These are phyloP conservation scores for Didymellaceae sp. DNA, from an alignment of 2,329 filamentous ascomycete species.

Conservation along the genomic window DNA sequence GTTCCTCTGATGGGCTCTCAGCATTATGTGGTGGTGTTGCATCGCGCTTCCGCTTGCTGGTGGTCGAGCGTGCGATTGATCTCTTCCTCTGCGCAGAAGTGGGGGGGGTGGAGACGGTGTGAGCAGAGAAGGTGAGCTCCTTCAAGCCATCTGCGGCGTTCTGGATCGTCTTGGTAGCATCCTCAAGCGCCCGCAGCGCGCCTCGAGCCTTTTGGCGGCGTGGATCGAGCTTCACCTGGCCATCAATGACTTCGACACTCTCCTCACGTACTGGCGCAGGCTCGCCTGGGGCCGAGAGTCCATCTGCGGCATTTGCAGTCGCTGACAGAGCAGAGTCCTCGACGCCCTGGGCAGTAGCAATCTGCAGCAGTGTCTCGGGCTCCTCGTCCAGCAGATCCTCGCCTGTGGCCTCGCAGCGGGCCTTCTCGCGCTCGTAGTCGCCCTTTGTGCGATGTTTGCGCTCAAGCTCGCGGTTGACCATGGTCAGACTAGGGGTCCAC, in stretches of 20 bases:
- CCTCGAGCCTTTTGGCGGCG: slow-evolving; percentile 58
- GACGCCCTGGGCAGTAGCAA: slow-evolving; percentile 28
- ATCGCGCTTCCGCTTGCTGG: slow-evolving; percentile 64
- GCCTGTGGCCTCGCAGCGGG: slow-evolving; percentile 65
- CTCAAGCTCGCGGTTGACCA: slow-evolving; percentile 81
- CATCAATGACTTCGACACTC: slow-evolving; percentile 72
- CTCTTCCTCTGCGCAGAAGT: slow-evolving; percentile 32
- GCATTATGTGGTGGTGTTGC: slow-evolving; percentile 41
- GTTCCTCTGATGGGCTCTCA: slow-evolving; percentile 22
- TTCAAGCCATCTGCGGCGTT: slow-evolving; percentile 45
- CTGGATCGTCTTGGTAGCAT: slow-evolving; percentile 42
- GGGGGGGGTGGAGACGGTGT: slow-evolving; percentile 24
- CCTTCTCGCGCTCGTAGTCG: slow-evolving; percentile 63
- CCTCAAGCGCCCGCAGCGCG: slow-evolving; percentile 47
- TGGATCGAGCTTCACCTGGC: slow-evolving; percentile 73
- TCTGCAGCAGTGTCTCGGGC: slow-evolving; percentile 33
- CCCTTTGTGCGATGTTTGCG: slow-evolving; percentile 64
- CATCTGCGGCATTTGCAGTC: slow-evolving; percentile 18
- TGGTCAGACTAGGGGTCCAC: slow-evolving; percentile 83
- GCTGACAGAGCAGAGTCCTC: slow-evolving; percentile 24
- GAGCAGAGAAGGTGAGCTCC: slow-evolving; percentile 39
- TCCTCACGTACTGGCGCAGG: slow-evolving; percentile 57
- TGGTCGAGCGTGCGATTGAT: slow-evolving; percentile 26
- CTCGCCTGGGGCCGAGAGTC: slow-evolving; percentile 20
- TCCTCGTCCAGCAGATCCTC: slow-evolving; percentile 67